Base-by-base conservation (phyloP, 257 asterid species). In the Fraxinus pennsylvanica region DNA sequence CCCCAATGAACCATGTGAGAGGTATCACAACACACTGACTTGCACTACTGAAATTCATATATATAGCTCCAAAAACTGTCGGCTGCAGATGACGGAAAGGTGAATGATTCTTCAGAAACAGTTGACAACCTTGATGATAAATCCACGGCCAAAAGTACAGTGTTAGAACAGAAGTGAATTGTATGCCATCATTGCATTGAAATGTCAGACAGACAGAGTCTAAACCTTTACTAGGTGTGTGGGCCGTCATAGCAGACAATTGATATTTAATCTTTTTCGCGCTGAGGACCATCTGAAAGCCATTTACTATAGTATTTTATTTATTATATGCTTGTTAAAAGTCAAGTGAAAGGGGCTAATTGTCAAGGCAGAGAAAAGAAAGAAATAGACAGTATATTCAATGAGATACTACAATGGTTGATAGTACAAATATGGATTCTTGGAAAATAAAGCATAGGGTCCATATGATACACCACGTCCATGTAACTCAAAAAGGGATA, bases 1-100 rank as follows among this genome's bases (percentile, higher is more conserved):
- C 69, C 36, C 69, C 36, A 63, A 25, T 22, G 67, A 63, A 63
- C 66, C 69, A 63, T 63, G 69, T 10, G 29, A 22, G 69, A 57
- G 12, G 27, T 6, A 47, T 57, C 12, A 57, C 13, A 57, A n/a
- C 25, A 17, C 9, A 17, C 3, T 57, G 12, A 2, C 27, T 57
- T 57, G 66, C 7, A n/a, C 66, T n/a, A n/a, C 63, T 52, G 66
- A n/a, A 57, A 19, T 57, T n/a, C 66, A 1, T 19, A 57, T 17
- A n/a, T 57, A 57, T 47, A 57, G 25, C 21, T 54, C 21, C 21
- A 57, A 57, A n/a, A 6, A 57, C 66, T 54, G 7, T 54, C 3
- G 8, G 66, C 9, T 57, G 66, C 29, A 57, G 12, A 57, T 57
- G 66, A 57, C 1, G 66, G 66, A 57, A 57, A 57, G 27, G 27